These are phyloP conservation scores for Sporodiniella umbellata DNA, from an alignment of 371 early-diverging fungal species.

Conservation along the genomic window DNA sequence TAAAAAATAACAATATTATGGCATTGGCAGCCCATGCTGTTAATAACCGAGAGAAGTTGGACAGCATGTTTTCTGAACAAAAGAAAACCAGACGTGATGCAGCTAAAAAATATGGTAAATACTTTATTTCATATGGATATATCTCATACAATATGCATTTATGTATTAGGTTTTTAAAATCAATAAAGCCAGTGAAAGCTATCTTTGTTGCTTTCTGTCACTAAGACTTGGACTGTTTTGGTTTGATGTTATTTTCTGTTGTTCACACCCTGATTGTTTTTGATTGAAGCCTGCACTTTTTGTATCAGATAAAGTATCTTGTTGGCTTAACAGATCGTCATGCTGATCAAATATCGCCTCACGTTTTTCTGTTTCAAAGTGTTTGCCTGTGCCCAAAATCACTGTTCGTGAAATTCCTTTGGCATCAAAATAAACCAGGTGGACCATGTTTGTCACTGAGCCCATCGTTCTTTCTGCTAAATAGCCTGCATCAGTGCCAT, in stretches of 20 bases:
- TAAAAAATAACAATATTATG: constrained; percentile 78
- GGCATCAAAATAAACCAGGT: constrained; percentile 39
- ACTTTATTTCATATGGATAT: background rate
- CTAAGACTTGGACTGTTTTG: no score
- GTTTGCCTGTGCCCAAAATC: constrained; percentile 1
- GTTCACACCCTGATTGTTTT: no score
- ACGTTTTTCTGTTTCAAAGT: background rate
- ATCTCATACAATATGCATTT: background rate
- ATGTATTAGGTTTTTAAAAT: background rate
- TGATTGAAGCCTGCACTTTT: no score
- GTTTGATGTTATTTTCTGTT: no score
- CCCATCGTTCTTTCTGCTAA: constrained; percentile 33
- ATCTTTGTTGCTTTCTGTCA: no score
- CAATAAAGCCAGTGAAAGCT: no score
- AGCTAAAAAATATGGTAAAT: constrained; percentile 65
- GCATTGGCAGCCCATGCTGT: constrained; percentile 73
- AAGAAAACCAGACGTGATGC: constrained; percentile 66
- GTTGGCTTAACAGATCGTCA: no score
- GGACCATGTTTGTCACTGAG: constrained; percentile 16
- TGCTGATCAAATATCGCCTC: no score
- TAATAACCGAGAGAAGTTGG: constrained; percentile 58
- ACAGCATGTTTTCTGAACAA: constrained; percentile 63
- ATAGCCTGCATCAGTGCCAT: constrained; percentile 36
- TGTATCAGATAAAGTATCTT: no score
- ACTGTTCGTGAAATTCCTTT: constrained; percentile 36